Base-by-base conservation (phyloP, 1,139 yeast species). In the Diutina siamensis region DNA sequence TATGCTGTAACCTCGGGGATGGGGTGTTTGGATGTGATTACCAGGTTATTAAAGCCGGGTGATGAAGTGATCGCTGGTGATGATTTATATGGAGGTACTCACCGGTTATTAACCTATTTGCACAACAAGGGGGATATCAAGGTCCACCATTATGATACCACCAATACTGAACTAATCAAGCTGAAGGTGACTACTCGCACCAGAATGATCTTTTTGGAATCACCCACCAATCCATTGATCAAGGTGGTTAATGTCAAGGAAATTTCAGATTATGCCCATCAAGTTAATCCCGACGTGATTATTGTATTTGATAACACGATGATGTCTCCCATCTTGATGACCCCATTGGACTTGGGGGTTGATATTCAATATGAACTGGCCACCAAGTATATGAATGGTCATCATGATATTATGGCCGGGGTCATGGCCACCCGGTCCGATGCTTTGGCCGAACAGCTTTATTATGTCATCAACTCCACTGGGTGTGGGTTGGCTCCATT, bases 401-500 rank as follows among this genome's bases (percentile, higher is more conserved):
- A 88, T 61, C 97, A 88, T 62, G 97, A 88, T 61, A 78, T 88
- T 56, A 88, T 88, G 97, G 96, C 95, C 17, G 97, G 97, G 47
- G 79, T 84, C 18, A 70, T 88, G 49, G 94, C 95, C 27, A 80
- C 84, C 20, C 73, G 83, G 51, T 71, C 72, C 45, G 63, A 74
- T 28, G 68, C 71, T 48, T 66, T 88, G 48, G 92, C 89, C 8
- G 82, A 84, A 50, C 71, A 76, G 48, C 57, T 88, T 13, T 85
- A 76, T 60, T 83, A 75, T 61, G 84, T 86, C 22, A 82, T 88
- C 57, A 88, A 88, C 62, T 82, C 96, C 33, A 83, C 89, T 9
- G 97, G 97, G 10, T 80, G 92, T 51, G 97, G 96, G 1, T 73
- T 88, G 47, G 77, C 94, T 3, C 97, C 97, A 4, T 86, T 86